Evolutionary conservation across 2,329 filamentous ascomycete genomes (phyloP).

Genomic region (Karstenula rhodostoma): DNA sequence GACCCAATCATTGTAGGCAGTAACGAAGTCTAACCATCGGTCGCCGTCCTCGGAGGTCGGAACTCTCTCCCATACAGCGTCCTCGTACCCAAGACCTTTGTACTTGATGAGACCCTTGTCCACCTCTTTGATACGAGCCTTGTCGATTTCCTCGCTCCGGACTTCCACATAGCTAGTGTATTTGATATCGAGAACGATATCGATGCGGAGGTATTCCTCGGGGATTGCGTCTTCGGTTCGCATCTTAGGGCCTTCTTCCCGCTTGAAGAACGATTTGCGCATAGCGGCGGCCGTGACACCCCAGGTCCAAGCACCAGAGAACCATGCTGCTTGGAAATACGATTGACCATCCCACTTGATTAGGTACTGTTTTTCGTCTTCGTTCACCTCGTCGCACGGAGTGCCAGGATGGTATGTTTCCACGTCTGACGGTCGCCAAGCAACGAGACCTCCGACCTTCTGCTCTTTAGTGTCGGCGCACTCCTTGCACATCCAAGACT

Average conservation of each 20-base stretch:
- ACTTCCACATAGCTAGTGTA: slow-evolving; percentile 68
- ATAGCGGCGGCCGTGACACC: slow-evolving; percentile 70
- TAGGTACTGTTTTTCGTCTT: slow-evolving; percentile 89
- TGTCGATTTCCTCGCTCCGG: slow-evolving; percentile 72
- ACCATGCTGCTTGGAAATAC: slow-evolving; percentile 85
- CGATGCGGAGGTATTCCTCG: slow-evolving; percentile 83
- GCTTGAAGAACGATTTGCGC: slow-evolving; percentile 79
- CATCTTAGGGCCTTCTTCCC: slow-evolving; percentile 72
- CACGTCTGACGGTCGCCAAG: slow-evolving; percentile 79
- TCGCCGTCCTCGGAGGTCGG: slow-evolving; percentile 71
- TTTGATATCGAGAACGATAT: slow-evolving; percentile 86
- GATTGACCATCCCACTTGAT: slow-evolving; percentile 86
- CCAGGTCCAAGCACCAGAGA: slow-evolving; percentile 88
- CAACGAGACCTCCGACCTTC: slow-evolving; percentile 81
- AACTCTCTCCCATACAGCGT: slow-evolving; percentile 87
- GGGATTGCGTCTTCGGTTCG: slow-evolving; percentile 81
- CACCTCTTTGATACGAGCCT: slow-evolving; percentile 75
- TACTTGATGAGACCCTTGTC: slow-evolving; percentile 85
- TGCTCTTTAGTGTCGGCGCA: slow-evolving; percentile 67
- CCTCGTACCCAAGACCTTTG: slow-evolving; percentile 89
- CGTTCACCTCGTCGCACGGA: slow-evolving; percentile 64
- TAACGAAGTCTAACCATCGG: slow-evolving; percentile 79
- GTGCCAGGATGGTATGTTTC: slow-evolving; percentile 63
- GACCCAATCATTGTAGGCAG: slow-evolving; percentile 87
- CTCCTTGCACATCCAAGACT: slow-evolving; percentile 80